A percentile compares a stretch with the other conserved stretches of the same genome.
Evolutionary conservation across 1,284 basidiomycete species (phyloP).

Genomic region (Moniliella sp.): DNA sequence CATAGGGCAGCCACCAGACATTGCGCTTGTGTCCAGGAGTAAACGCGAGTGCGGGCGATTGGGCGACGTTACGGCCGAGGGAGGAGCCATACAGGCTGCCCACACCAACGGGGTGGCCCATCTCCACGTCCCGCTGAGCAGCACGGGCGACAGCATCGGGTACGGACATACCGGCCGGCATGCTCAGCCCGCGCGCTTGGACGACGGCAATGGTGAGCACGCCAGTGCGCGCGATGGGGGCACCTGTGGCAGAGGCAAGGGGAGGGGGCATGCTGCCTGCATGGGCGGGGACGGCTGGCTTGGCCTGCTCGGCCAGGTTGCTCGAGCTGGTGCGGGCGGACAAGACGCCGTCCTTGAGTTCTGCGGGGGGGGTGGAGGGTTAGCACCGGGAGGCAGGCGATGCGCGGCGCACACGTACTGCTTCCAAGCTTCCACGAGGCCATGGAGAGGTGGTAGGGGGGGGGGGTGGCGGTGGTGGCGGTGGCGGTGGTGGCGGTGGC

Average conservation of each 20-base stretch:
- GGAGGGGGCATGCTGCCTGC: no score
- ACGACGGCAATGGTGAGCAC: constrained; percentile 61
- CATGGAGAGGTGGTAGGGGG: background rate
- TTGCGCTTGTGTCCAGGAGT: constrained; percentile 66
- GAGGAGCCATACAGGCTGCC: background rate
- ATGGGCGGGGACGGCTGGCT: no score
- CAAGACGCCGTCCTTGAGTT: background rate
- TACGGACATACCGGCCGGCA: constrained; percentile 49
- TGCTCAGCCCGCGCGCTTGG: constrained; percentile 53
- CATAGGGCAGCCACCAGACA: constrained; percentile 82
- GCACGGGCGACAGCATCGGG: constrained; percentile 55
- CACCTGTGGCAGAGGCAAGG: background rate
- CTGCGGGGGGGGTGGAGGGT: background rate
- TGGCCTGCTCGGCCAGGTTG: no score
- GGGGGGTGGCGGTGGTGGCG: no score
- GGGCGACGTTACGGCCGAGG: background rate
- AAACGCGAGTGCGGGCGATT: constrained; percentile 20
- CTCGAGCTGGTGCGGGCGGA: background rate
- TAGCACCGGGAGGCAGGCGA: background rate
- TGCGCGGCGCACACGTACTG: constrained; percentile 1
- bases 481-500: no score
- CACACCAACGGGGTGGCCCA: background rate
- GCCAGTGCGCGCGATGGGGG: constrained; percentile 46
- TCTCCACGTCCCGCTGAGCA: constrained; percentile 35
- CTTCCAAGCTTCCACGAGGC: constrained; percentile 1